Percentiles rank a stretch among this genome's conserved stretches.
These are phyloP conservation scores for Sporothrix pseudoabietina DNA, from an alignment of 2,329 filamentous ascomycete genomes.

Conservation along the genomic window DNA sequence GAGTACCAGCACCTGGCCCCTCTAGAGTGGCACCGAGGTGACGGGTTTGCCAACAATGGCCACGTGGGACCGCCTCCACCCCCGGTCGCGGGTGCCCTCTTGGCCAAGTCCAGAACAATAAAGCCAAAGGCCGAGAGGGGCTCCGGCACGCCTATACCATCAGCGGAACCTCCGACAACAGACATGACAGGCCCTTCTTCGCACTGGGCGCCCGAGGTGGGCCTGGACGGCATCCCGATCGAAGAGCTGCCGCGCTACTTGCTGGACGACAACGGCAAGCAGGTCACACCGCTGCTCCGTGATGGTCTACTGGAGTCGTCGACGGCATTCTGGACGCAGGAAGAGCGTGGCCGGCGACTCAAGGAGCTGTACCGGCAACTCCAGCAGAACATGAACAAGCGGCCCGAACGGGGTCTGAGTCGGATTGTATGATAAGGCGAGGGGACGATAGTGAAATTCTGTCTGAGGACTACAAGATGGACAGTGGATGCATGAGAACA, in stretches of 20 bases:
- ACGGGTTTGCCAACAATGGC: conserved; percentile 54
- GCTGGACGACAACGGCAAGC: conserved; percentile 53
- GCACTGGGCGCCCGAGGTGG: conserved; percentile 1
- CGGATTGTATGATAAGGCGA: neutral
- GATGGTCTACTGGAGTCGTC: conserved; percentile 40
- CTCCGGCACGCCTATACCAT: neutral
- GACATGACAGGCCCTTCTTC: neutral
- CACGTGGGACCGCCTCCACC: conserved; percentile 21
- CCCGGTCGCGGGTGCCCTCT: conserved; percentile 28
- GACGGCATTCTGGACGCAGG: conserved; percentile 23
- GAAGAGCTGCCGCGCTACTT: conserved; percentile 51
- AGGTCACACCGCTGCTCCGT: conserved; percentile 61
- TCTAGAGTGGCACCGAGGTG: conserved; percentile 61
- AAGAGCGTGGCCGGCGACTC: conserved; percentile 43
- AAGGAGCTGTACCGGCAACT: conserved; percentile 42
- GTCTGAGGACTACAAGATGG: neutral
- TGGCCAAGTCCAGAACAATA: conserved; percentile 31
- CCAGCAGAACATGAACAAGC: conserved; percentile 21
- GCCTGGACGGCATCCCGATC: conserved; percentile 4
- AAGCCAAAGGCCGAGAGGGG: conserved; percentile 17
- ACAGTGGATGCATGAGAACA: neutral
- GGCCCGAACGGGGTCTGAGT: conserved; percentile 22
- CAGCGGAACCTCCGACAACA: neutral
- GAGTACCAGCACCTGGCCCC: conserved; percentile 57
- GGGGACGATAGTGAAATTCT: neutral